Percentiles rank a stretch among this genome's conserved stretches.
Conservation (phyloP, 1,139 yeast genomes). For the Protomyces macrosporus region DNA sequence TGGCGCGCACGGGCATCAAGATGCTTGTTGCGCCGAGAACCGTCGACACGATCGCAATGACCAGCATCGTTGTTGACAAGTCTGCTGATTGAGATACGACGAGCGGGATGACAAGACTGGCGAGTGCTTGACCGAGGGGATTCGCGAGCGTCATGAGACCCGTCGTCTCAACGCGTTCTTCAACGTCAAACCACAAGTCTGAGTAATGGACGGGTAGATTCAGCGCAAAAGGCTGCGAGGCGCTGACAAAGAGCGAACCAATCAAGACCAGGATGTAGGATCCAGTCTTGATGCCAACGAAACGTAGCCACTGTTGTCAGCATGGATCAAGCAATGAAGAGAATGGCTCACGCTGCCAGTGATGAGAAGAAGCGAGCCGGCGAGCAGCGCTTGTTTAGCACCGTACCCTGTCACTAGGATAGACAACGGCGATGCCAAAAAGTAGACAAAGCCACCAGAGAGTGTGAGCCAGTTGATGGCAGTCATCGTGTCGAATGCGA, state of each 20-base stretch:
- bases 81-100: slow-evolving; percentile 34
- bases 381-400: slow-evolving; percentile 33
- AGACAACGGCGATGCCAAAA: slow-evolving; percentile 32
- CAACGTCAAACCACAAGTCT: slow-evolving; percentile 40
- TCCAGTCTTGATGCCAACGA: not conserved
- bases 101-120: slow-evolving; percentile 40
- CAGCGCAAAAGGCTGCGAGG: slow-evolving; percentile 41
- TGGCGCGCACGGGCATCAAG: slow-evolving; percentile 1
- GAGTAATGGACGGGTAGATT: slow-evolving; percentile 39
- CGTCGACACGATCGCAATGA: slow-evolving; percentile 35
- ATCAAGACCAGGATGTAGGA: slow-evolving; percentile 37
- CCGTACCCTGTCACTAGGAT: slow-evolving; percentile 31
- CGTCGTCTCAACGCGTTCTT: slow-evolving; percentile 38
- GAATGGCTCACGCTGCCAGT: slow-evolving; percentile 33
- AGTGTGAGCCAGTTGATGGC: slow-evolving; percentile 42
- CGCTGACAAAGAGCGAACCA: slow-evolving; percentile 40
- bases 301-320: slow-evolving; percentile 11
- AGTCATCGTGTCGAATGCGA: slow-evolving; percentile 34
- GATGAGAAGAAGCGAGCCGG: slow-evolving; percentile 35
- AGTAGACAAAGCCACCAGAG: slow-evolving; percentile 38
- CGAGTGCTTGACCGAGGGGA: slow-evolving; percentile 43
- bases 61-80: slow-evolving; percentile 34
- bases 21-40: not conserved
- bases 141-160: slow-evolving; percentile 41
- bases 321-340: not conserved